These are phyloP conservation scores for Phytophthora aleatoria DNA, from an alignment of 352 stramenopile genomes.

Conservation along the genomic window DNA sequence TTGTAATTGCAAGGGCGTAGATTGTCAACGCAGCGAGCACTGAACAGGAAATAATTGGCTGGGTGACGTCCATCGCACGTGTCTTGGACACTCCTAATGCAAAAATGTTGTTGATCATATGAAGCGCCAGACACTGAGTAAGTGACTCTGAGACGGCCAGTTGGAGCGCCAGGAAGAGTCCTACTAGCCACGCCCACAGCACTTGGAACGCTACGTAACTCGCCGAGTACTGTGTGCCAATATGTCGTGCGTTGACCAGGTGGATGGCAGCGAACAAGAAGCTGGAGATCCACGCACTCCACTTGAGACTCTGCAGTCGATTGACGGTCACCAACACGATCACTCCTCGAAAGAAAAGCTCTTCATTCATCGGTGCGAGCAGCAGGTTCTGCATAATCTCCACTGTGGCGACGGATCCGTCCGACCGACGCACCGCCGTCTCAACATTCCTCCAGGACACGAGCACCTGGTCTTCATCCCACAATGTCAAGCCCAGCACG, in stretches of 20 bases:
- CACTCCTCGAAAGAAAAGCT: slow-evolving; percentile 71
- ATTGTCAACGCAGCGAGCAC: slow-evolving; percentile 12
- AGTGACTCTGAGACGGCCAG: slow-evolving; percentile 45
- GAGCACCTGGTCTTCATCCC: slow-evolving; percentile 11
- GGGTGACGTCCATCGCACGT: slow-evolving; percentile 12
- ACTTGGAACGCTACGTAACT: slow-evolving; percentile 51
- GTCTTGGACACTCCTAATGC: slow-evolving; percentile 36
- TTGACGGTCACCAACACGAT: slow-evolving; percentile 55
- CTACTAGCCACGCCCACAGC: slow-evolving; percentile 48
- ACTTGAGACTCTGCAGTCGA: slow-evolving; percentile 29
- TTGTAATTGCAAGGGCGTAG: slow-evolving; percentile 26
- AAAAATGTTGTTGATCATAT: slow-evolving; percentile 66
- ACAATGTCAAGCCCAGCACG: slow-evolving; percentile 9
- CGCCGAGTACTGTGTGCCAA: slow-evolving; percentile 27
- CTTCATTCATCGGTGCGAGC: slow-evolving; percentile 54
- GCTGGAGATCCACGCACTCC: slow-evolving; percentile 38
- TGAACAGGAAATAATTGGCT: slow-evolving; percentile 6
- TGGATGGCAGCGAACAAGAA: slow-evolving; percentile 59
- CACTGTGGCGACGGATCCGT: slow-evolving; percentile 12
- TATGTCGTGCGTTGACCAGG: slow-evolving; percentile 39
- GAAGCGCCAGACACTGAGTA: slow-evolving; percentile 58
- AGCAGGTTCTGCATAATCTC: slow-evolving; percentile 39
- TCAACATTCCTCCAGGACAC: slow-evolving; percentile 35
- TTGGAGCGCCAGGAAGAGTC: slow-evolving; percentile 49
- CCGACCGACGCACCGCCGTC: slow-evolving; percentile 9